Base-by-base conservation (phyloP, 1,284 basidiomycete genomes). In the Apiotrichum sp. region DNA sequence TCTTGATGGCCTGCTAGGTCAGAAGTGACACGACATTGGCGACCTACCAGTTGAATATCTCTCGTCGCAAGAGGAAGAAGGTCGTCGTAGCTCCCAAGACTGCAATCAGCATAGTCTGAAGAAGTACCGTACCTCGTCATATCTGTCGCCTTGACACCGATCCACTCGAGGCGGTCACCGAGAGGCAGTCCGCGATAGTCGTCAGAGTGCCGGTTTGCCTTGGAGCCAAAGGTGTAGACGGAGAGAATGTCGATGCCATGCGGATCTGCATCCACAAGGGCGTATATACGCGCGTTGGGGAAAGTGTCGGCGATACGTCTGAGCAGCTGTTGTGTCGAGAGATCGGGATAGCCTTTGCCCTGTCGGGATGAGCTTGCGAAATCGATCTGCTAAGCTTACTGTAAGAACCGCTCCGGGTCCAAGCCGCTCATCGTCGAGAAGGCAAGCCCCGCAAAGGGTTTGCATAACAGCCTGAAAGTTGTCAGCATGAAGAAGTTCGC, bases 331-430 rank as follows among this genome's bases (percentile, higher is more conserved):
- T 90, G 82, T 1, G 93, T 93, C 1, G 90, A 86, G 1, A 95
- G 72, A 67, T 96, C 93, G 0, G 93, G 92, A 73, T 93, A 96
- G 1, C 93, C 93, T 74, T 95, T 95, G 2, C 93, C 93, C 90
- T 93, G 64, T 7, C 22, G 22, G 22, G n/a, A 47, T 57, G 29
- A 58, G 53, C 33, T 52, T 6, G 6, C 2, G 10, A 2, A 31
- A n/a, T 22, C 22, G 22, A 22, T 22, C 22, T 4, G 40, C 7
- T 4, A 29, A 59, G 32, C 73, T 61, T 11, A 72, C 75, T 0
- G 75, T 76, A 38, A 77, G 50, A 3, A 77, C 16, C 0, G 70
- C 62, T 0, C 72, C 75, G 1, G 52, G 48, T 0, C 68, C 69
- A 1, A 70, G 44, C 5, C 61, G 69, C 56, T 82, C 69, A 29